Evolutionary conservation across 2,329 filamentous ascomycete genomes (phyloP).

Genomic region (Bretziella fagacearum): DNA sequence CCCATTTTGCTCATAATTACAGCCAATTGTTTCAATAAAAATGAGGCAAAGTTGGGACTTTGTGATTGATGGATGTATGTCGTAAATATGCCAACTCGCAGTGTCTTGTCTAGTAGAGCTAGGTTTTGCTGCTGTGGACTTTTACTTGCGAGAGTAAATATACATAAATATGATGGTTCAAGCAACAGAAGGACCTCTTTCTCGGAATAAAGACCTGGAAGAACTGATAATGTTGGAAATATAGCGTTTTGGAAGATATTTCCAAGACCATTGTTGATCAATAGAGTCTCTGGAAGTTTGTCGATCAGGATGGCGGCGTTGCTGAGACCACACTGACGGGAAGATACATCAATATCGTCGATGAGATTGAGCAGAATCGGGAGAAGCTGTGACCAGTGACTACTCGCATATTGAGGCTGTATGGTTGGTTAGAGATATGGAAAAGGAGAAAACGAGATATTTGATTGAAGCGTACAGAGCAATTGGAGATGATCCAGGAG

Average conservation of each 20-base stretch:
- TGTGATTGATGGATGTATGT: slow-evolving; percentile 42
- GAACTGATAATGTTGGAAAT: slow-evolving; percentile 54
- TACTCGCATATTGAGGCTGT: slow-evolving; percentile 29
- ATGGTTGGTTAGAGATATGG: not conserved
- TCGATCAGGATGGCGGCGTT: slow-evolving; percentile 38
- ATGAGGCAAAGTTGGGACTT: slow-evolving; percentile 37
- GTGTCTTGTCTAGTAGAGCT: slow-evolving; percentile 33
- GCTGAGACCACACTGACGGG: slow-evolving; percentile 39
- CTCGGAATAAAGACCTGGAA: slow-evolving; percentile 63
- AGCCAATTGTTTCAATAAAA: slow-evolving; percentile 35
- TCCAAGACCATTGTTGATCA: slow-evolving; percentile 46
- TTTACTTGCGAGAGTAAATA: slow-evolving; percentile 29
- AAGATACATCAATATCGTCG: slow-evolving; percentile 40
- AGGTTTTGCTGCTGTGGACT: slow-evolving; percentile 20
- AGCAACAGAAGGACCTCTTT: slow-evolving; percentile 51
- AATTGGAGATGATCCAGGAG: slow-evolving; percentile 13
- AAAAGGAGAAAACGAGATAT: not conserved
- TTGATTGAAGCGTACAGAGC: slow-evolving; percentile 6
- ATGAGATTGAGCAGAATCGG: slow-evolving; percentile 53
- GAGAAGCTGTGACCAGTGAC: slow-evolving; percentile 50
- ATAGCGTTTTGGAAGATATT: slow-evolving; percentile 52
- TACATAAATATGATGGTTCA: slow-evolving; percentile 44
- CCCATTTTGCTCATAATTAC: slow-evolving; percentile 39
- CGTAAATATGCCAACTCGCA: slow-evolving; percentile 38
- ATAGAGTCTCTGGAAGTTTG: slow-evolving; percentile 33